These are phyloP conservation scores for Wickerhamomyces subpelliculosus DNA, from an alignment of 805 yeast species.

Conservation along the genomic window DNA sequence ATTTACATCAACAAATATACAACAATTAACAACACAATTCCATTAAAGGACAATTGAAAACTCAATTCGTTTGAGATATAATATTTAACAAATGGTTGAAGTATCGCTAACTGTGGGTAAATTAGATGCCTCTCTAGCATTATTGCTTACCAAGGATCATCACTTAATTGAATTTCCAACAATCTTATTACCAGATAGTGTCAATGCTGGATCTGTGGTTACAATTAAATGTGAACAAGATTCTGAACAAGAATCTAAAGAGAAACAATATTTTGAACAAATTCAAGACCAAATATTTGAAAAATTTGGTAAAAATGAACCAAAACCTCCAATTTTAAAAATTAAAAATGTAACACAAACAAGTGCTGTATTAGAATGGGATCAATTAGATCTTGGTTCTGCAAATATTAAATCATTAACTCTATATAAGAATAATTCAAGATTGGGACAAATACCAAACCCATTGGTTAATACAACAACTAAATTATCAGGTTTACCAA, in stretches of 20 bases:
- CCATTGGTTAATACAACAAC: constrained; percentile 75
- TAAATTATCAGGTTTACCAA: constrained; percentile 85
- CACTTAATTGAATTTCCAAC: constrained; percentile 97
- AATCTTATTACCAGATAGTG: constrained; percentile 81
- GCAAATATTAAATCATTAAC: constrained; percentile 71
- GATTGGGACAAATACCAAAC: constrained; percentile 77
- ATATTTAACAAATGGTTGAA: constrained; percentile 55
- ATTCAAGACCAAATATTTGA: constrained; percentile 70
- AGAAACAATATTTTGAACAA: constrained; percentile 47
- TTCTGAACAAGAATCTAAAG: constrained; percentile 52
- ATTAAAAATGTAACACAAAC: constrained; percentile 86
- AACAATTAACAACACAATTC: not conserved
- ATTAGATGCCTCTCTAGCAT: constrained; percentile 89
- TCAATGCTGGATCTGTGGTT: constrained; percentile 87
- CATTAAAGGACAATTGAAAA: not conserved
- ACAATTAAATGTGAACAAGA: constrained; percentile 81
- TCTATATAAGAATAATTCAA: constrained; percentile 61
- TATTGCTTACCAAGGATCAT: constrained; percentile 84
- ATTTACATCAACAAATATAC: not conserved
- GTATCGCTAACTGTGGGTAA: constrained; percentile 93
- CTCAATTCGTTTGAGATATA: not conserved
- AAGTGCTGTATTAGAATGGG: constrained; percentile 94
- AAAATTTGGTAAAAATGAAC: constrained; percentile 67
- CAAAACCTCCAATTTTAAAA: constrained; percentile 62
- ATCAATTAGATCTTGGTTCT: constrained; percentile 73